phyloP scores from a whole-genome alignment of 768 basidiomycete genomes.

The Auriscalpium microsporum region DNA sequence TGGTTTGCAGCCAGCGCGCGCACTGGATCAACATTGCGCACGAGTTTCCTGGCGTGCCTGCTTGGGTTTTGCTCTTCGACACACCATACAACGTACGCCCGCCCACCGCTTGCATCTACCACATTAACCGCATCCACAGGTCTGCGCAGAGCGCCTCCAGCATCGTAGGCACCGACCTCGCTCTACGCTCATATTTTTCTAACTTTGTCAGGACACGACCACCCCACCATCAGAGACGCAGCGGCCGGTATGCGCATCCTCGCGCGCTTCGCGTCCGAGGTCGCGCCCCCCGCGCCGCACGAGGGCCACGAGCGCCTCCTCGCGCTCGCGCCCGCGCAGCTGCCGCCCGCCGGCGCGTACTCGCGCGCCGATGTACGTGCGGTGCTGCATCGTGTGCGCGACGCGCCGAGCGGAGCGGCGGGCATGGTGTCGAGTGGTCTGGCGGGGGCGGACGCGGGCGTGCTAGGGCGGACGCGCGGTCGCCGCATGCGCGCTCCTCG shows the following conservation, averaged over 20 bases:
- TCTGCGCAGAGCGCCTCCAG: conserved; percentile 53
- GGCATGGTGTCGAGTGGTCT: no score
- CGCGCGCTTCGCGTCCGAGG: conserved; percentile 55
- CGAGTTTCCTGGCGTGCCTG: conserved; percentile 50
- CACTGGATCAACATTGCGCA: conserved; percentile 70
- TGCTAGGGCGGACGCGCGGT: no score
- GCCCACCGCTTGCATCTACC: neutral
- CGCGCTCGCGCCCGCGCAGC: conserved; percentile 27
- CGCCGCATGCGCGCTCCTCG: no score
- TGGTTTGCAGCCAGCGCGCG: conserved; percentile 46
- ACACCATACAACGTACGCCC: conserved; percentile 60
- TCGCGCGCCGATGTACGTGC: conserved; percentile 40
- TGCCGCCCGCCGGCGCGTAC: conserved; percentile 34
- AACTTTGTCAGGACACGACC: conserved; percentile 45
- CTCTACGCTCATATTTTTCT: neutral
- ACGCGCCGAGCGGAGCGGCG: conserved; percentile 28
- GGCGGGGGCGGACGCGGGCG: no score
- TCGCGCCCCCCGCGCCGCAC: conserved; percentile 40
- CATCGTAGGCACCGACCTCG: conserved; percentile 36
- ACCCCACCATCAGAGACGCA: conserved; percentile 67
- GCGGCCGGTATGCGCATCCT: conserved; percentile 54
- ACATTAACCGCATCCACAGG: conserved; percentile 29
- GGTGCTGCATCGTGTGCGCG: conserved; percentile 44
- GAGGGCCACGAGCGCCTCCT: conserved; percentile 65
- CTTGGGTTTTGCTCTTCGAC: conserved; percentile 75